These are phyloP conservation scores for Acer saccharum DNA, from an alignment of 345 rosid species.

Conservation along the genomic window DNA sequence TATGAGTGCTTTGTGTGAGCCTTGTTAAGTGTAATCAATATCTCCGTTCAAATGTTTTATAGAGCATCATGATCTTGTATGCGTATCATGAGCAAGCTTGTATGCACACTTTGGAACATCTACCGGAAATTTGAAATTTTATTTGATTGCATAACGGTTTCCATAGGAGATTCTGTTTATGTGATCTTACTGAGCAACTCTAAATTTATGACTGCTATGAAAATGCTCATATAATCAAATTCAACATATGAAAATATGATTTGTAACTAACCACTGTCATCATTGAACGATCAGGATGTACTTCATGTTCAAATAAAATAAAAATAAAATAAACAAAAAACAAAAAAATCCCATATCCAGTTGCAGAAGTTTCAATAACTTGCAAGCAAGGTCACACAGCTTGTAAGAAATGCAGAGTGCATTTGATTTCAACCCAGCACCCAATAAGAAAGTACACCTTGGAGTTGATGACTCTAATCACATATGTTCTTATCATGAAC, in stretches of 20 bases:
- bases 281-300: neutral
- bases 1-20: constrained; percentile 9
- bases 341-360: neutral
- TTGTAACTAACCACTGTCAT: neutral
- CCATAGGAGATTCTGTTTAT: neutral
- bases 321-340: too few relatives aligned
- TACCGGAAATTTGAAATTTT: neutral
- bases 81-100: neutral
- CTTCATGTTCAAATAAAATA: neutral
- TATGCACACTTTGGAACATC: neutral
- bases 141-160: neutral
- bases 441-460: neutral
- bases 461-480: constrained; percentile 1
- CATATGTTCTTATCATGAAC: constrained; percentile 8
- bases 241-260: neutral
- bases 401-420: neutral
- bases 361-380: neutral
- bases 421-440: neutral
- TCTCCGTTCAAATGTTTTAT: too few relatives aligned
- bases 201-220: neutral
- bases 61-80: neutral
- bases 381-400: too few relatives aligned
- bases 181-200: neutral
- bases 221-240: too few relatives aligned
- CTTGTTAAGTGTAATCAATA: neutral